phyloP scores from a whole-genome alignment of 371 early-diverging fungal species.

The Mucor piriformis region DNA sequence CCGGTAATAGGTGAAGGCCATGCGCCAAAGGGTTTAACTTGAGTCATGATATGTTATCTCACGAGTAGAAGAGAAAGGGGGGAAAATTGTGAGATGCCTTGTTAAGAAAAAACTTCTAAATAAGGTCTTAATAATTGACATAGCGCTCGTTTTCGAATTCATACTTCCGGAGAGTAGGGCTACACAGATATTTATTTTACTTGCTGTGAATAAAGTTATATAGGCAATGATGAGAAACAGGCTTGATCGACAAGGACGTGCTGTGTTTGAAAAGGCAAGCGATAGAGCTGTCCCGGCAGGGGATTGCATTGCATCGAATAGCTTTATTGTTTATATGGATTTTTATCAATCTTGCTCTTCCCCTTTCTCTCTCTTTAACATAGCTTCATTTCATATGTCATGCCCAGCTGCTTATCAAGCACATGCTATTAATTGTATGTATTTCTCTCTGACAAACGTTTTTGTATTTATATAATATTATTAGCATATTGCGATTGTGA shows the following conservation, averaged over 20 bases:
- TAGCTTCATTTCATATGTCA: not conserved
- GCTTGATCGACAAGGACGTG: too few relatives aligned
- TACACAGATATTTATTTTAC: too few relatives aligned
- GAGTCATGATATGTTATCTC: constrained; percentile 19
- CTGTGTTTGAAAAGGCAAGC: too few relatives aligned
- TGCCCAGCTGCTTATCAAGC: not conserved
- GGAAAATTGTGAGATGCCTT: not conserved
- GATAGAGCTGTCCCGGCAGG: too few relatives aligned
- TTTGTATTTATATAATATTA: not conserved
- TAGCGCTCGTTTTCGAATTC: too few relatives aligned
- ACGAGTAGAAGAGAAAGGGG: constrained; percentile 2
- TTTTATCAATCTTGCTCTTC: not conserved
- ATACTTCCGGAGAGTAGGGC: too few relatives aligned
- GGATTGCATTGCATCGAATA: not conserved
- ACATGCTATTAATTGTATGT: constrained; percentile 1
- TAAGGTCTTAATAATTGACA: not conserved
- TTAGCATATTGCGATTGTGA: not conserved
- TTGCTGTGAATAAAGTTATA: too few relatives aligned
- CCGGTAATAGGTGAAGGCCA: constrained; percentile 52
- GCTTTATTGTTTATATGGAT: not conserved
- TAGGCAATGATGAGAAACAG: too few relatives aligned
- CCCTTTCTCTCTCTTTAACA: not conserved
- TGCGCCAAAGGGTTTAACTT: constrained; percentile 42
- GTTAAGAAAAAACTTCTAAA: not conserved
- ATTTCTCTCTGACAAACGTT: not conserved